A percentile compares a stretch with the other conserved stretches of the same genome.
Conservation (phyloP, 176 grass and related monocot species). For the Cenchrus fungigraminus region DNA sequence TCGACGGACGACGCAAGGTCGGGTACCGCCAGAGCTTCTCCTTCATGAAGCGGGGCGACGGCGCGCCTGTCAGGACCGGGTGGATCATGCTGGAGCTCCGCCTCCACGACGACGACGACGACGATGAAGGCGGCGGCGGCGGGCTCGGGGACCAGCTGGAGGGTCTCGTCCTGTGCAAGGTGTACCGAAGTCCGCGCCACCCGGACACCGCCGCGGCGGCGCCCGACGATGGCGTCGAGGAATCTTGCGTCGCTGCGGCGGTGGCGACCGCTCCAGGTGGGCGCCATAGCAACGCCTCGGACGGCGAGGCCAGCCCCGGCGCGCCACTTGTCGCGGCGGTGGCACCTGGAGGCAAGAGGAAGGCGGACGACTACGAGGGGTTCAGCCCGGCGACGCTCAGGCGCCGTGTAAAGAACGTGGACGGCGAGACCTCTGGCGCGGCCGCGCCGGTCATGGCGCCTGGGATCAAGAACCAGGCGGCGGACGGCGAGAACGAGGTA, state of each 20-base stretch:
- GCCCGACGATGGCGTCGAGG: not conserved
- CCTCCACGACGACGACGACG: not conserved
- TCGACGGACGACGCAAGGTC: not conserved
- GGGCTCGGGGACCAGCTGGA: not conserved
- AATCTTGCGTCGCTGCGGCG: not conserved
- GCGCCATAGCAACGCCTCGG: not conserved
- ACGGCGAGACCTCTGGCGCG: too few relatives aligned
- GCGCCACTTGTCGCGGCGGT: not conserved
- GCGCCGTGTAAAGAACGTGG: too few relatives aligned
- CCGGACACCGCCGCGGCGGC: not conserved
- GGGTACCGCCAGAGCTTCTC: constrained; percentile 1
- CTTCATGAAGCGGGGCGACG: not conserved
- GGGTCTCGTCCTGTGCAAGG: not conserved
- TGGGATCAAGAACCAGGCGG: not conserved
- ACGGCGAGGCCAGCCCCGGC: not conserved
- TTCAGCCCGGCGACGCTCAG: not conserved
- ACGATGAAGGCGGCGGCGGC: not conserved
- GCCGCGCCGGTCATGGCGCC: not conserved
- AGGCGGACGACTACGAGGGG: not conserved
- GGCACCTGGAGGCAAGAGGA: not conserved
- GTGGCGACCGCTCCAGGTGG: not conserved
- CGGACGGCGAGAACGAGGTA: not conserved
- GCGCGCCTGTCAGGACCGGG: not conserved
- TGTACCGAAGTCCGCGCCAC: not conserved
- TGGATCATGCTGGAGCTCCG: not conserved